A percentile compares a stretch with the other conserved stretches of the same genome.
phyloP scores from a whole-genome alignment of 2,329 filamentous ascomycete genomes.

The Exophiala alcalophila region DNA sequence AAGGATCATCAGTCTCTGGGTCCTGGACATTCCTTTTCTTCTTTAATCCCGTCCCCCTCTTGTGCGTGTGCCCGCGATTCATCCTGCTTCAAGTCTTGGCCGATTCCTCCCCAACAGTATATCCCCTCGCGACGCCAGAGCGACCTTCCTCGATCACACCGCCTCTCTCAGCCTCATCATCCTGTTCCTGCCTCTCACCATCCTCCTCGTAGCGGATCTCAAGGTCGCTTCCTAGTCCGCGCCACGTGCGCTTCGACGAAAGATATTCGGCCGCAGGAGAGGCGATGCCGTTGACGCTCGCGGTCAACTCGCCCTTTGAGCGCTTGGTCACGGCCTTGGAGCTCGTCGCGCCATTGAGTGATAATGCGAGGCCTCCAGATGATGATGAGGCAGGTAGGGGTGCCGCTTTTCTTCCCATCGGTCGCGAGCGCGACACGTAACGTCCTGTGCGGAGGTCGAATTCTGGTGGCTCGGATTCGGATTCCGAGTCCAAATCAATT shows the following conservation, averaged over 20 bases:
- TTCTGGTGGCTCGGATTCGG: slow-evolving; percentile 68
- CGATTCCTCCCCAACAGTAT: slow-evolving; percentile 60
- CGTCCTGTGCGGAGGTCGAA: slow-evolving; percentile 88
- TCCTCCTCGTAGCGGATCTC: slow-evolving; percentile 58
- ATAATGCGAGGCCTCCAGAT: not conserved
- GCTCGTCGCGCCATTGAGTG: slow-evolving; percentile 19
- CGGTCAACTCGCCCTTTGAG: slow-evolving; percentile 64
- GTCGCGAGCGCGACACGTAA: slow-evolving; percentile 68
- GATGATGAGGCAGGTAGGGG: not conserved
- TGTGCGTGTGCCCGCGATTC: too few relatives aligned
- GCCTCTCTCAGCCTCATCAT: slow-evolving; percentile 48
- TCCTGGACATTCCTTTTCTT: too few relatives aligned
- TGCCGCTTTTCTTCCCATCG: slow-evolving; percentile 40
- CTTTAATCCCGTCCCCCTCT: too few relatives aligned
- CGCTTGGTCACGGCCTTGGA: slow-evolving; percentile 61
- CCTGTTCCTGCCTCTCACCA: too few relatives aligned
- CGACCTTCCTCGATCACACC: slow-evolving; percentile 79
- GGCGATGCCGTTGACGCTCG: slow-evolving; percentile 78
- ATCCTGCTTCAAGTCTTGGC: slow-evolving; percentile 15
- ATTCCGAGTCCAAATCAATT: slow-evolving; percentile 55
- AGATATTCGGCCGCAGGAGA: slow-evolving; percentile 90
- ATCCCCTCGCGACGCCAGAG: slow-evolving; percentile 83
- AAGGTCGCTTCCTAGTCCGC: slow-evolving; percentile 85
- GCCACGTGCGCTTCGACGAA: slow-evolving; percentile 80
- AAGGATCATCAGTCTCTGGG: too few relatives aligned